These are phyloP conservation scores for Colletotrichum sansevieriae DNA, from an alignment of 2,329 filamentous ascomycete genomes.

Conservation along the genomic window DNA sequence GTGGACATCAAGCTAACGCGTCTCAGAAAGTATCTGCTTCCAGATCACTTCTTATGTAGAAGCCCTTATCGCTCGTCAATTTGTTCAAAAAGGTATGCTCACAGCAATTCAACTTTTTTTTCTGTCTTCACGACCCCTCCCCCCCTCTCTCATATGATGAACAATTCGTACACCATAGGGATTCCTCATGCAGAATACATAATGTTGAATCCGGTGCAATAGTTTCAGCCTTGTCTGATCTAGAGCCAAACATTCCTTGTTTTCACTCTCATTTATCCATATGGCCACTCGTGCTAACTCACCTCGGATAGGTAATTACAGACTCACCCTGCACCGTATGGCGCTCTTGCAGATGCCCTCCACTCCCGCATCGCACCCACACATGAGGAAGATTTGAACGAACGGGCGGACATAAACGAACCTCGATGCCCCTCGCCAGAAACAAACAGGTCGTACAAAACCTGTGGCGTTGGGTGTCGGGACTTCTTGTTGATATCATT, in stretches of 20 bases:
- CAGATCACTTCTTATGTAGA: slow-evolving; percentile 57
- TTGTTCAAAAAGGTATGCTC: slow-evolving; percentile 35
- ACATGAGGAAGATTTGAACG: slow-evolving; percentile 76
- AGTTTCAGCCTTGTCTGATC: slow-evolving; percentile 80
- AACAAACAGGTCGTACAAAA: slow-evolving; percentile 73
- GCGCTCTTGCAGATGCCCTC: slow-evolving; percentile 33
- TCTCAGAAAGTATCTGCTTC: slow-evolving; percentile 16
- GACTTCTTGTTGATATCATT: slow-evolving; percentile 73
- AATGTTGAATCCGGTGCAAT: slow-evolving; percentile 71
- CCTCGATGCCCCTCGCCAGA: slow-evolving; percentile 60
- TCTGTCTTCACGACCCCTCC: slow-evolving; percentile 43
- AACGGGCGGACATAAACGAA: slow-evolving; percentile 78
- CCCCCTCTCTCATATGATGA: slow-evolving; percentile 64
- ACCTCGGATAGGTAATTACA: slow-evolving; percentile 57
- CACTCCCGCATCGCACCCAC: slow-evolving; percentile 42
- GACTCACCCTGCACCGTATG: neutral
- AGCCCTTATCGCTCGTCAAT: slow-evolving; percentile 45
- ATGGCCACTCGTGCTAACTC: slow-evolving; percentile 53
- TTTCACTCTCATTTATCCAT: slow-evolving; percentile 43
- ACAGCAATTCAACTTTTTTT: neutral
- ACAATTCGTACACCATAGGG: slow-evolving; percentile 71
- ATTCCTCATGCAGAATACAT: slow-evolving; percentile 77
- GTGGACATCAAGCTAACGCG: slow-evolving; percentile 29
- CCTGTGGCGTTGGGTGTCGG: slow-evolving; percentile 65
- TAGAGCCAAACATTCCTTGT: slow-evolving; percentile 50